Conservation (phyloP, 2,329 filamentous ascomycete genomes). For the Balansia obtecta region DNA sequence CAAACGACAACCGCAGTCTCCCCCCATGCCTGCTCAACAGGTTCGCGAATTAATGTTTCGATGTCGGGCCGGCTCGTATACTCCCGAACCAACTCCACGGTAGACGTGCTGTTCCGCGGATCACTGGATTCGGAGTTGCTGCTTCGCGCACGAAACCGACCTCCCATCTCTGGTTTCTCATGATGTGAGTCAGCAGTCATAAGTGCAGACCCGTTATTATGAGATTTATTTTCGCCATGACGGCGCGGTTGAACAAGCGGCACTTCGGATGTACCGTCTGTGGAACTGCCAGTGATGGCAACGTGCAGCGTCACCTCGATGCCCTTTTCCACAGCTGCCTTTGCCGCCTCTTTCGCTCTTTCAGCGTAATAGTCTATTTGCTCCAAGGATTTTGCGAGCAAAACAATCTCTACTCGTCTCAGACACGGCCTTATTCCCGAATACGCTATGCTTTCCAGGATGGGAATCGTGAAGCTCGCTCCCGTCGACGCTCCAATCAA, state of each 20-base stretch:
- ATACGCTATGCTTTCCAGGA: slow-evolving; percentile 41
- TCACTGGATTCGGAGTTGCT: neutral
- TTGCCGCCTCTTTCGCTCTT: slow-evolving; percentile 31
- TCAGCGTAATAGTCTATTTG: slow-evolving; percentile 44
- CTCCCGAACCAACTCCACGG: slow-evolving; percentile 26
- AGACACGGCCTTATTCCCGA: slow-evolving; percentile 31
- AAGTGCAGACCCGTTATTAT: neutral
- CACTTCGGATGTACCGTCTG: slow-evolving; percentile 1
- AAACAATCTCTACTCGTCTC: slow-evolving; percentile 38
- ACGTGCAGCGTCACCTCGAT: slow-evolving; percentile 40
- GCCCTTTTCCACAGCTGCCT: slow-evolving; percentile 27
- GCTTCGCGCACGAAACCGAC: neutral
- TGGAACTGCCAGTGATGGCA: slow-evolving; percentile 33
- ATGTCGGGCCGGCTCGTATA: slow-evolving; percentile 38
- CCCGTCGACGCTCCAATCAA: slow-evolving; percentile 50
- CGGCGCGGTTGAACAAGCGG: slow-evolving; percentile 3
- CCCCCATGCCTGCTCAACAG: slow-evolving; percentile 45
- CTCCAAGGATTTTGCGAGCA: slow-evolving; percentile 37
- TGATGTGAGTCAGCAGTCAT: neutral
- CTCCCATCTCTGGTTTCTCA: neutral
- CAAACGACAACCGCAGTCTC: slow-evolving; percentile 51
- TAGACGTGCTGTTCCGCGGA: neutral
- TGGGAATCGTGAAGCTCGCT: slow-evolving; percentile 48
- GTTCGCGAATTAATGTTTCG: slow-evolving; percentile 34
- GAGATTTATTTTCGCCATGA: neutral